These are phyloP conservation scores for Haplosporangium gracile DNA, from an alignment of 192 early-diverging fungal species.

Conservation along the genomic window DNA sequence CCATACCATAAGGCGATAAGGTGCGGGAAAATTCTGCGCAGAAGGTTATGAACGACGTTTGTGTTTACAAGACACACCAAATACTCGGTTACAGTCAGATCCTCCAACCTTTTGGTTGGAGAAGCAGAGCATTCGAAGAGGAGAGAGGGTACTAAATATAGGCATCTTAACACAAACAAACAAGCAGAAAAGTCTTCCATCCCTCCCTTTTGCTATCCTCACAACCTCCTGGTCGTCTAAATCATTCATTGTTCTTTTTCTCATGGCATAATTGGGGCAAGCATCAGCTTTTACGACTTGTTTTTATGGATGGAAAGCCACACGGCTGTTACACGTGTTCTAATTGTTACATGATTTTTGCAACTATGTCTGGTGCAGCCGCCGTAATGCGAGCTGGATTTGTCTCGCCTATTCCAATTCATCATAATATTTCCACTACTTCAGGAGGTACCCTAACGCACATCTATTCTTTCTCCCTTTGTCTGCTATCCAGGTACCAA, in stretches of 20 bases:
- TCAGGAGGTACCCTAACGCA: too few relatives aligned
- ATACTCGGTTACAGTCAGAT: too few relatives aligned
- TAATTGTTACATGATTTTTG: too few relatives aligned
- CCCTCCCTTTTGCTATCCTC: not conserved
- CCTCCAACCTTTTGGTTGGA: not conserved
- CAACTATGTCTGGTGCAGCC: too few relatives aligned
- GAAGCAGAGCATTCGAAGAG: not conserved
- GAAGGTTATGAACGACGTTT: not conserved
- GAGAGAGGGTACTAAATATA: not conserved
- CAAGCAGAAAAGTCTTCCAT: not conserved
- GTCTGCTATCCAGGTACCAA: too few relatives aligned
- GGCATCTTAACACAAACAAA: slow-evolving; percentile 3
- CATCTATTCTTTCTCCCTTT: too few relatives aligned
- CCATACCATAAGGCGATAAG: not conserved
- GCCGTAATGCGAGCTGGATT: too few relatives aligned
- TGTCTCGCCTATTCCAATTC: too few relatives aligned
- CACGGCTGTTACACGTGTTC: too few relatives aligned
- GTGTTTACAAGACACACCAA: not conserved
- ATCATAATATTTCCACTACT: too few relatives aligned
- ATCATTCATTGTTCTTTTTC: not conserved
- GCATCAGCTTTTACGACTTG: not conserved
- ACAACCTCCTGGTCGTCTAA: not conserved
- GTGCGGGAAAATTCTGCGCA: not conserved
- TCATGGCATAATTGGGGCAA: not conserved
- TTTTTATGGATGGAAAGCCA: too few relatives aligned